Percentiles rank a stretch among this genome's conserved stretches.
Evolutionary conservation across 345 rosid species (phyloP).

Genomic region (Eutrema japonicum): DNA sequence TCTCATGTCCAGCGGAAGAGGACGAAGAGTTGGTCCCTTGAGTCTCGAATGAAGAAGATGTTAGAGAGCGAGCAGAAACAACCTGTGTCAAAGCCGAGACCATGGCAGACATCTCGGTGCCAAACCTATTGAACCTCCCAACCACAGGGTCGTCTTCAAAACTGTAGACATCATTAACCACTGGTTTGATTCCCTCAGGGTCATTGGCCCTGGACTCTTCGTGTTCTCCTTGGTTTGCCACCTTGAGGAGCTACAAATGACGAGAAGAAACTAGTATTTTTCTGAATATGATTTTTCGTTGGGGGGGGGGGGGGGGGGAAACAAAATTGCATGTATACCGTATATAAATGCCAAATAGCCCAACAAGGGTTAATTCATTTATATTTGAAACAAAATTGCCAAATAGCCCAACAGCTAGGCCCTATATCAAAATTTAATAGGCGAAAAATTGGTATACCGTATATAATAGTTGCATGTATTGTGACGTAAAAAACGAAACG

Average conservation of each 20-base stretch:
- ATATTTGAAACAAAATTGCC: conserved; percentile 1
- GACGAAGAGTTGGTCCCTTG: conserved; percentile 27
- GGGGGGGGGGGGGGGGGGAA: too few species aligned
- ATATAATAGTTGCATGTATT: too few species aligned
- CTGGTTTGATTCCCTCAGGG: conserved; percentile 23
- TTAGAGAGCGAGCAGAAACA: conserved; percentile 44
- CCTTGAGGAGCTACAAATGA: conserved; percentile 44
- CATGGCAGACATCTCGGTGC: conserved; percentile 71
- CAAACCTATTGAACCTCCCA: conserved; percentile 38
- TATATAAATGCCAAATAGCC: too few species aligned
- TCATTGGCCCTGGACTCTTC: conserved; percentile 28
- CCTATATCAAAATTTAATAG: not conserved
- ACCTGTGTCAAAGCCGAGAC: conserved; percentile 76
- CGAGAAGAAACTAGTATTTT: conserved; percentile 19
- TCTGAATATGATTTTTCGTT: not conserved
- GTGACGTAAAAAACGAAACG: too few species aligned
- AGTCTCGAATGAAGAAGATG: conserved; percentile 1
- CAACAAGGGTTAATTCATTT: not conserved
- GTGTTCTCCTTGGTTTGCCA: conserved; percentile 49
- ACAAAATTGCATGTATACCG: too few species aligned
- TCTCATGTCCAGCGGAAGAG: conserved; percentile 49
- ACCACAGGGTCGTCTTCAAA: conserved; percentile 31
- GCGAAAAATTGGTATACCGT: not conserved
- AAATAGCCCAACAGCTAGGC: not conserved
- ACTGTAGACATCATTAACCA: conserved; percentile 19